Conservation (phyloP, 2,329 filamentous ascomycete species). For the Aspergillus calidoustus region DNA sequence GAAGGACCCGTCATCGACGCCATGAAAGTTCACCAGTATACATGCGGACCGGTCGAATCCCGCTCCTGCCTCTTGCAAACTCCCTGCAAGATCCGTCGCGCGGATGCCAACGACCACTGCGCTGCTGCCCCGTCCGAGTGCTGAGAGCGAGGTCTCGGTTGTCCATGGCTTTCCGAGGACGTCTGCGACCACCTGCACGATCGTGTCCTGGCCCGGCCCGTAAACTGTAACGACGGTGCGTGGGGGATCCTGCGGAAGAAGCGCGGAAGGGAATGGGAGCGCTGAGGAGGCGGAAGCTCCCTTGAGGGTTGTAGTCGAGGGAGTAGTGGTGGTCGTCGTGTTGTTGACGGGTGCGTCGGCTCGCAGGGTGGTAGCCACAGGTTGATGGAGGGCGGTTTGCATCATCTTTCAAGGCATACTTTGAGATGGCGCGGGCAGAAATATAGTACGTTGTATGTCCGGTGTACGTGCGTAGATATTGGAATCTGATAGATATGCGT, state of each 20-base stretch:
- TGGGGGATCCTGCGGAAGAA: conserved; percentile 24
- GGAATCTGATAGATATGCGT: not conserved
- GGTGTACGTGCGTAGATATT: not conserved
- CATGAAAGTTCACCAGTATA: conserved; percentile 76
- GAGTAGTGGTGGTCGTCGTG: conserved; percentile 24
- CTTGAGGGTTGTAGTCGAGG: conserved; percentile 31
- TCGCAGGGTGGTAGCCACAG: conserved; percentile 39
- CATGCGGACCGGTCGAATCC: conserved; percentile 63
- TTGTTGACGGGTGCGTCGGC: conserved; percentile 30
- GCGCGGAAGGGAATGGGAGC: conserved; percentile 13
- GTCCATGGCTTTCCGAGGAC: conserved; percentile 75
- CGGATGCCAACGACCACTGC: conserved; percentile 70
- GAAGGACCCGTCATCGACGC: conserved; percentile 71
- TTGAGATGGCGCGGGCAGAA: conserved; percentile 11
- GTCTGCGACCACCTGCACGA: conserved; percentile 76
- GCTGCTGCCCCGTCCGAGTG: conserved; percentile 59
- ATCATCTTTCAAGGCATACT: conserved; percentile 35
- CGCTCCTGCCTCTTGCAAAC: conserved; percentile 50
- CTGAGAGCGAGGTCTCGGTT: conserved; percentile 61
- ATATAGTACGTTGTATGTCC: not conserved
- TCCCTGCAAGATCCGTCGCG: conserved; percentile 60
- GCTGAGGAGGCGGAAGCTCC: conserved; percentile 20
- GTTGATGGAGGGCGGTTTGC: conserved; percentile 33
- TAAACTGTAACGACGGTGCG: conserved; percentile 67
- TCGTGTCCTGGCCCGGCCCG: conserved; percentile 71